Evolutionary conservation across 2,329 filamentous ascomycete genomes (phyloP).

Genomic region (Orbilia oligospora): DNA sequence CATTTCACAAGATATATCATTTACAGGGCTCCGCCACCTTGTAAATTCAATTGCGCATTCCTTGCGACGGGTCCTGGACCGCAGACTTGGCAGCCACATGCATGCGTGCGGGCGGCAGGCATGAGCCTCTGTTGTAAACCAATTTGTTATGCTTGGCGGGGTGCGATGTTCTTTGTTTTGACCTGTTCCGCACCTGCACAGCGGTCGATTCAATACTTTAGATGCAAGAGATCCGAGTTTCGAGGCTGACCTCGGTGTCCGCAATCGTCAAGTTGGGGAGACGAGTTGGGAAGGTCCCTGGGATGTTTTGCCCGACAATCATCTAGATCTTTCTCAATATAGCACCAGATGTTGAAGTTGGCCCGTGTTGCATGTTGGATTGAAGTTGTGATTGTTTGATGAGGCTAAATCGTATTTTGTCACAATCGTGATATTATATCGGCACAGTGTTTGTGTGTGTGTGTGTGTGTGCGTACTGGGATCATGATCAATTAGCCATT

Average conservation of each 20-base stretch:
- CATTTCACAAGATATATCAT: conserved; percentile 30
- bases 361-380: conserved; percentile 15
- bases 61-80: conserved; percentile 30
- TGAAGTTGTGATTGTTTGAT: conserved; percentile 13
- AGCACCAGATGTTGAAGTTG: background rate
- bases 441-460: no score
- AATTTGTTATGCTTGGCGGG: conserved; percentile 24
- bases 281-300: background rate
- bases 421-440: background rate
- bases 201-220: background rate
- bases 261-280: background rate
- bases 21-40: conserved; percentile 20
- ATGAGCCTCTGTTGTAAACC: conserved; percentile 23
- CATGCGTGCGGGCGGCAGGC: conserved; percentile 32
- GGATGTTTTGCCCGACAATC: background rate
- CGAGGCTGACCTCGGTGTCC: background rate
- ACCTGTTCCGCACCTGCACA: background rate
- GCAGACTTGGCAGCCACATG: conserved; percentile 35
- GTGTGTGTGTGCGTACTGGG: background rate
- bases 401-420: conserved; percentile 22
- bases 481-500: conserved; percentile 22
- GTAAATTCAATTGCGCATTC: conserved; percentile 34
- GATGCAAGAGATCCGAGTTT: background rate
- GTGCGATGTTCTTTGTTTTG: conserved; percentile 14
- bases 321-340: background rate